These are phyloP conservation scores for Fraxinus albicans DNA, from an alignment of 305 asterid genomes.

Conservation along the genomic window DNA sequence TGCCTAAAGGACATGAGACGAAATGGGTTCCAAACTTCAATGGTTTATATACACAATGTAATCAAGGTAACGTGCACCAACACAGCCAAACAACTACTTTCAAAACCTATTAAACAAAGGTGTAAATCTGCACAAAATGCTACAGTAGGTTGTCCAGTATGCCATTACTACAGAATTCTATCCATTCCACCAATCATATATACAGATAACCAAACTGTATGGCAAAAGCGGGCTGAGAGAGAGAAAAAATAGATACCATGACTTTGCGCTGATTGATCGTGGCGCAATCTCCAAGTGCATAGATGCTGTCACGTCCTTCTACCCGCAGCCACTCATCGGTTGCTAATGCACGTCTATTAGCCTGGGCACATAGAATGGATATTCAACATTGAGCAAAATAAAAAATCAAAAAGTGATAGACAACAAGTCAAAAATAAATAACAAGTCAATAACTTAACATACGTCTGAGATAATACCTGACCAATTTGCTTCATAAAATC, in stretches of 20 bases:
- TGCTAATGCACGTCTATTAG: conserved; percentile 78
- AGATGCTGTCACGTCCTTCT: conserved; percentile 66
- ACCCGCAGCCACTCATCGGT: conserved; percentile 96
- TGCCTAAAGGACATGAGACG: neutral
- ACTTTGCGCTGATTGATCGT: conserved; percentile 90
- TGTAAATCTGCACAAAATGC: neutral
- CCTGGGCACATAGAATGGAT: conserved; percentile 37
- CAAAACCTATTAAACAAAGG: neutral
- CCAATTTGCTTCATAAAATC: conserved; percentile 92
- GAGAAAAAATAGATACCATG: conserved; percentile 51
- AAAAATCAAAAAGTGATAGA: conserved; percentile 14
- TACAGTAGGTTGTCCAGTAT: neutral
- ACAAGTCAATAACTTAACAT: neutral
- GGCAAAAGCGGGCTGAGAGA: neutral
- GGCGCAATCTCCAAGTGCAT: conserved; percentile 91
- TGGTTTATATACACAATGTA: neutral
- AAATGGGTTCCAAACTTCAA: neutral
- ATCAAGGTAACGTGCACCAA: neutral
- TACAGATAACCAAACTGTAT: neutral
- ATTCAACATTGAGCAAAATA: conserved; percentile 11
- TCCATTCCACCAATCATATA: neutral
- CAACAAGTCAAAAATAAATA: conserved; percentile 11
- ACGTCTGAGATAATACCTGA: conserved; percentile 54
- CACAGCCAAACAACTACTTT: neutral
- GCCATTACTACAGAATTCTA: neutral